phyloP scores from a whole-genome alignment of 2,329 filamentous ascomycete species.

The Penicillium sp. region DNA sequence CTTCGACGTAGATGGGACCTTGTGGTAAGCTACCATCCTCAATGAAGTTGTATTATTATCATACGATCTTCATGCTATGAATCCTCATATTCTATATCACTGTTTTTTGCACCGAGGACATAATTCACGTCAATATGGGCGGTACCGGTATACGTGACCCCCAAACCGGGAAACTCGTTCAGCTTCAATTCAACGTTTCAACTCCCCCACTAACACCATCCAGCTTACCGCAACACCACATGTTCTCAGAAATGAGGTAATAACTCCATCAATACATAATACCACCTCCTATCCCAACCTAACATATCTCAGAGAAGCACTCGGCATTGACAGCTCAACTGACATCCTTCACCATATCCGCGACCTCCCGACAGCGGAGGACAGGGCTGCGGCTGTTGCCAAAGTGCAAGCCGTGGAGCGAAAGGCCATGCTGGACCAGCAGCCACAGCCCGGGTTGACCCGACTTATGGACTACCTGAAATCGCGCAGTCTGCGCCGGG shows the following conservation, averaged over 20 bases:
- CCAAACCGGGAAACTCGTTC: not conserved
- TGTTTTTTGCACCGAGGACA: not conserved
- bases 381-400: slow-evolving; percentile 65
- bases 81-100: not conserved
- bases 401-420: slow-evolving; percentile 78
- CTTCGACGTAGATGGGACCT: slow-evolving; percentile 93
- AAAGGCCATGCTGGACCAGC: slow-evolving; percentile 73
- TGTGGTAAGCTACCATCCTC: slow-evolving; percentile 64
- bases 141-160: not conserved
- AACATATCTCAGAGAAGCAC: slow-evolving; percentile 45
- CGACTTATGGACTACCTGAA: slow-evolving; percentile 82
- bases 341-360: slow-evolving; percentile 93
- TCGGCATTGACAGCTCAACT: slow-evolving; percentile 67
- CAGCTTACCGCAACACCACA: slow-evolving; percentile 89
- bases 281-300: not conserved
- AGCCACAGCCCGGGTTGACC: slow-evolving; percentile 75
- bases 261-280: not conserved
- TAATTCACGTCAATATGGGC: not conserved
- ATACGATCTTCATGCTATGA: not conserved
- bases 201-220: slow-evolving; percentile 3
- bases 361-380: slow-evolving; percentile 59
- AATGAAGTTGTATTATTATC: not conserved
- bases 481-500: slow-evolving; percentile 64
- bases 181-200: not conserved
- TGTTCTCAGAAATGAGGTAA: slow-evolving; percentile 84